Evolutionary conservation across 148 eudicot species (phyloP), one percentile per base, ranked within the genome.

Genomic region (Heliamphora exappendiculata): DNA sequence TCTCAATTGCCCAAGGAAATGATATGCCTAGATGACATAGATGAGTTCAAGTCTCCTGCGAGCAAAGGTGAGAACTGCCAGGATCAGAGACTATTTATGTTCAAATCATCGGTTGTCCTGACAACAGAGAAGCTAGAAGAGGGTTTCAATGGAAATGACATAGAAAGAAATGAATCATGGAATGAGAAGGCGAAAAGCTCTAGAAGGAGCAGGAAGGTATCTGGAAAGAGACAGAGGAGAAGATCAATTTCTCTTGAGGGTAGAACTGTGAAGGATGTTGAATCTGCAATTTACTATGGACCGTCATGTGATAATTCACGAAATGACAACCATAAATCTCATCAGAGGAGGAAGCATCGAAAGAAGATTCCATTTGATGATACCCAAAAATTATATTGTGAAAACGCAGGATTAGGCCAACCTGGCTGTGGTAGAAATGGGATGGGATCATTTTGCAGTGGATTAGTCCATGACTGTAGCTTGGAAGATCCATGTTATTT

Each of bases 1-100:
- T 59, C 51, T 9, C 19, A 51, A 19, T 50, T 67, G 69, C 78
- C 85, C 1, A 76, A 83, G 54, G 83, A 85, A 20, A 76, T 75
- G 28, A 55, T 85, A 26, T 82, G 82, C 55, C 82, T 83, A 3
- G 90, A 93, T 11, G 91, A 88, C 55, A 75, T 91, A 24, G 90
- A 87, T 74, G 96, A 91, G 82, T 84, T 88, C 69, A 79, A 73
- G 74, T 77, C 87, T 2, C 84, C 88, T 4, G 53, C 19, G 24
- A 81, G 76, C 37, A 75, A 73, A 66, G 81, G 76, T 3, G 50
- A 37, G 1, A 68, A 74, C 28, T 37, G 22, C 37, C 76, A 76
- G 42, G 93, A 88, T 73, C 91, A 86, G 49, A 86, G 96, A 74
- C 63, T 87, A 5, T 93, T 91, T 73, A n/a, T 84, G 85, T 91